Base-by-base conservation (phyloP, 169 alveolate genomes). In the Plasmodium gaboni region DNA sequence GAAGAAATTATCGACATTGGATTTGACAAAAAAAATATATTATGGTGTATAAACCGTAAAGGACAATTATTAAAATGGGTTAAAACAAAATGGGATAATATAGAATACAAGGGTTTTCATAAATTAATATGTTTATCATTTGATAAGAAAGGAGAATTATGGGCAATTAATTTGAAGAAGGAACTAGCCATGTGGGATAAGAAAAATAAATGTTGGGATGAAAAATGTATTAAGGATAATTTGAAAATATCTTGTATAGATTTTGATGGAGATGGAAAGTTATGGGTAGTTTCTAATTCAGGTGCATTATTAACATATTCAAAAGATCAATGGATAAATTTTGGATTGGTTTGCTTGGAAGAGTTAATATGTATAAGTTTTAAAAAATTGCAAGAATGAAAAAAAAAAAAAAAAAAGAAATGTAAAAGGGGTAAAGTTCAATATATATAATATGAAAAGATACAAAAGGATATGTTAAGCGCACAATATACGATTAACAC, bases 21-120 rank as follows among this genome's bases (percentile, higher is more conserved):
- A 13, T 86, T 86, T 71, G 92, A 86, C 63, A 86, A 71, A 61
- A 86, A 71, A 60, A 86, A 86, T 86, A 46, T 70, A 6, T 86
- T 86, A 71, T 86, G 92, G 87, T 59, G 87, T 71, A 67, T 86
- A 44, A 86, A 86, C 63, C 86, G 87, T 60, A 86, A 70, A 15
- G 92, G 92, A 50, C 76, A 86, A 50, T 59, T 86, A 15, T 61
- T 86, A 50, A 86, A 86, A 38, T 86, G 92, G 92, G 63, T 48
- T 57, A 86, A 67, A 60, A 86, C 71, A 17, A 17, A 72, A 71
- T 86, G 92, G 92, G 22, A 51, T 19, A 86, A 61, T 44, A 73
- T 86, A 64, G 28, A 19, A 53, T 86, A 70, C 24, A 46, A 63
- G 7, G 87, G 92, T 13, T 86, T 86, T 55, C 87, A 71, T 71